phyloP scores from a whole-genome alignment of 2,329 filamentous ascomycete genomes.

The Biscogniauxia sp. region DNA sequence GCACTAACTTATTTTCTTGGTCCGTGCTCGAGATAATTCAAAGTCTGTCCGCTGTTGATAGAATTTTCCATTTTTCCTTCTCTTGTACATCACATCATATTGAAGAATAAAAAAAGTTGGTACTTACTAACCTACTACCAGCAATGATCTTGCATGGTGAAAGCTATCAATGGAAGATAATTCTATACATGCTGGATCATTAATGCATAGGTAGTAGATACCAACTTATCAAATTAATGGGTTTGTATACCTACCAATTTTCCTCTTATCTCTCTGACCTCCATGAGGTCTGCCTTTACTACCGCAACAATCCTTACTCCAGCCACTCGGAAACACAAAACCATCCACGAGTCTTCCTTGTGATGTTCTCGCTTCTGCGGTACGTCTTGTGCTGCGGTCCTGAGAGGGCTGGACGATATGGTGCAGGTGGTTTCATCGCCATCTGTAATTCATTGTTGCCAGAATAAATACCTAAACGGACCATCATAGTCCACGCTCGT shows the following conservation, averaged over 20 bases:
- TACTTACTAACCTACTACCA: too few relatives aligned
- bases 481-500: slow-evolving; percentile 55
- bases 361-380: slow-evolving; percentile 31
- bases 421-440: slow-evolving; percentile 19
- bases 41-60: not conserved
- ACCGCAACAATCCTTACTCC: slow-evolving; percentile 26
- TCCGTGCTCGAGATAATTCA: not conserved
- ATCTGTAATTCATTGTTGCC: slow-evolving; percentile 33
- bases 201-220: too few relatives aligned
- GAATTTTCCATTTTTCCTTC: not conserved
- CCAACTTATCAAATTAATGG: too few relatives aligned
- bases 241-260: not conserved
- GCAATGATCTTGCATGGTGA: too few relatives aligned
- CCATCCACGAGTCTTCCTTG: slow-evolving; percentile 31
- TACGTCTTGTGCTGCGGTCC: slow-evolving; percentile 35
- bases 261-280: too few relatives aligned
- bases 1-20: not conserved
- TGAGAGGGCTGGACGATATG: slow-evolving; percentile 30
- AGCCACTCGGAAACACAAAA: slow-evolving; percentile 25
- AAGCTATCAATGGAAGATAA: too few relatives aligned
- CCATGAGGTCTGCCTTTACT: not conserved
- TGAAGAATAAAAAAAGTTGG: too few relatives aligned
- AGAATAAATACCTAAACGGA: slow-evolving; percentile 39
- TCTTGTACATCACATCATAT: not conserved
- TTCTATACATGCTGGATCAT: too few relatives aligned